Conservation (phyloP, 371 early-diverging fungal genomes). For the Dinochytrium kinnereticum region DNA sequence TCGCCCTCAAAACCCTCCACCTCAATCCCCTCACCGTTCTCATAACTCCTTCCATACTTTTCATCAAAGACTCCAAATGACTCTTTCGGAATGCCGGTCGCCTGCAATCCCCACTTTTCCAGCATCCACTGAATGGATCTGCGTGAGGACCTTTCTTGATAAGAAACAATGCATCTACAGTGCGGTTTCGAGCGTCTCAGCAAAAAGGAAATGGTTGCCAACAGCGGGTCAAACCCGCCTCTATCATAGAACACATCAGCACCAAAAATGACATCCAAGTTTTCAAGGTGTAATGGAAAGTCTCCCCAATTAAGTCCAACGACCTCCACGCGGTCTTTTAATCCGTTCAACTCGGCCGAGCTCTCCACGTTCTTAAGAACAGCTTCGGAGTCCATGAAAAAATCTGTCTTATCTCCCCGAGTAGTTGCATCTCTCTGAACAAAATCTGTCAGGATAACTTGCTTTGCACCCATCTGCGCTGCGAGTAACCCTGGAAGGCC, state of each 20-base stretch:
- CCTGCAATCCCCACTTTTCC: constrained; percentile 36
- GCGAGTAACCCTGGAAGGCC: constrained; percentile 36
- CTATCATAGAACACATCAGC: constrained; percentile 49
- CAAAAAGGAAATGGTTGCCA: constrained; percentile 38
- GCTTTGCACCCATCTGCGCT: constrained; percentile 20
- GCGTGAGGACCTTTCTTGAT: constrained; percentile 41
- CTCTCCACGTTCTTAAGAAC: constrained; percentile 10
- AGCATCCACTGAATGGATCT: constrained; percentile 37
- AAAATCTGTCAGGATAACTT: constrained; percentile 30
- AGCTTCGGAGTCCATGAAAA: neutral
- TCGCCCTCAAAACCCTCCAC: neutral
- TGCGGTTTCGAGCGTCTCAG: constrained; percentile 6
- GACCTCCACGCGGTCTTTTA: constrained; percentile 7
- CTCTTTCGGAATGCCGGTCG: constrained; percentile 10
- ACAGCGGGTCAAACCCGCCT: constrained; percentile 28
- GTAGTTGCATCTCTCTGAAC: neutral
- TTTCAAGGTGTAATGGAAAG: neutral
- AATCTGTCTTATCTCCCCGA: neutral
- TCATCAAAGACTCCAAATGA: constrained; percentile 15
- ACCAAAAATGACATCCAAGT: constrained; percentile 32
- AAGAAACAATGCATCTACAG: constrained; percentile 34
- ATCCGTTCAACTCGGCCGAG: constrained; percentile 14
- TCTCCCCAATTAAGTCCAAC: constrained; percentile 35
- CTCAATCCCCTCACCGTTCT: neutral
- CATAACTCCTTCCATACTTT: neutral